A percentile compares a stretch with the other conserved stretches of the same genome.
Conservation (phyloP, 2,329 filamentous ascomycete genomes). For the Fusarium sp. region DNA sequence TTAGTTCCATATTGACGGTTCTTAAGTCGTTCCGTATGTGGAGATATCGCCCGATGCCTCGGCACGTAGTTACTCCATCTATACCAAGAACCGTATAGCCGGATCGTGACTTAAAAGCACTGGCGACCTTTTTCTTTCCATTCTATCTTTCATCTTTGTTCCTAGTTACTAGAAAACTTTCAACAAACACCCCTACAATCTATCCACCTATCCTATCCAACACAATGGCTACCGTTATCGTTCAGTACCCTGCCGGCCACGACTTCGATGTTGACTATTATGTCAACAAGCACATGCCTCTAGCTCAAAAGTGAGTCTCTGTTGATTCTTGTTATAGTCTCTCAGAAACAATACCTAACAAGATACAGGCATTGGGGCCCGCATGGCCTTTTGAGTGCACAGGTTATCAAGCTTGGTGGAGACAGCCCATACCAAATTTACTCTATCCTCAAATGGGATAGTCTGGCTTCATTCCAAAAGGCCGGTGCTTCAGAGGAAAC, state of each 20-base stretch:
- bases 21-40: background rate
- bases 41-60: background rate
- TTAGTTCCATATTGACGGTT: background rate
- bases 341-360: rapidly evolving
- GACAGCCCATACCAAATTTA: conserved; percentile 16
- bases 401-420: conserved; percentile 15
- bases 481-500: background rate
- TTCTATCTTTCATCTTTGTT: too few relatives aligned
- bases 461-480: conserved; percentile 20
- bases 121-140: too few relatives aligned
- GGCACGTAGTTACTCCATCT: background rate
- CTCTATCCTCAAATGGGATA: conserved; percentile 12
- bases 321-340: rapidly evolving
- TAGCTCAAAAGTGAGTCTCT: background rate
- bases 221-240: conserved; percentile 11
- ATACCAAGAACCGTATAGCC: background rate
- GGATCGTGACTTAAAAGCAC: background rate
- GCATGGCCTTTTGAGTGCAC: background rate
- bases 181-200: too few relatives aligned
- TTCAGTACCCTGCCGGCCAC: conserved; percentile 22
- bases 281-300: conserved; percentile 13
- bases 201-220: too few relatives aligned
- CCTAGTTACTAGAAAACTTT: too few relatives aligned
- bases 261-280: conserved; percentile 29
- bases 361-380: background rate